phyloP scores from a whole-genome alignment of 306 rosid species.

The Erythrophleum fordii region DNA sequence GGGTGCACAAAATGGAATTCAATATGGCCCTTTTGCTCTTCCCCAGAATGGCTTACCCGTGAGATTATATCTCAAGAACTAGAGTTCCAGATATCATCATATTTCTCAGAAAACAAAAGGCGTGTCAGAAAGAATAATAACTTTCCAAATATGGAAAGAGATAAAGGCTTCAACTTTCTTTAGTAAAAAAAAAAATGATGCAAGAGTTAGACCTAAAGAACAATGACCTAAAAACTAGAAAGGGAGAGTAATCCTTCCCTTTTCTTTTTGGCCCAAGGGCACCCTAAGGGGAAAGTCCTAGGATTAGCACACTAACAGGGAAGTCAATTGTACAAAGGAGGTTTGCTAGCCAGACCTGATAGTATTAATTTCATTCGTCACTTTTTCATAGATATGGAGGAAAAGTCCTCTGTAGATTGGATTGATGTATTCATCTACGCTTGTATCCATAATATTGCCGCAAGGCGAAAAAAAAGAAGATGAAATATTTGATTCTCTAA shows the following conservation, averaged over 20 bases:
- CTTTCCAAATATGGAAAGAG: conserved; percentile 44
- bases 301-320: conserved; percentile 26
- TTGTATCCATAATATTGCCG: conserved; percentile 39
- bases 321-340: conserved; percentile 59
- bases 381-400: conserved; percentile 33
- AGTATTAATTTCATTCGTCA: conserved; percentile 37
- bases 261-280: conserved; percentile 42
- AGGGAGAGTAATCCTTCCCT: conserved; percentile 35
- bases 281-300: conserved; percentile 41
- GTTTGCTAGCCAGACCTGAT: conserved; percentile 35
- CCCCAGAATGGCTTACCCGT: conserved; percentile 95
- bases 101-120: not conserved
- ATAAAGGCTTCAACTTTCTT: conserved; percentile 18
- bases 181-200: not conserved
- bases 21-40: conserved; percentile 97
- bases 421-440: conserved; percentile 38
- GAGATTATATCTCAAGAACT: conserved; percentile 56
- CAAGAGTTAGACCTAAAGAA: conserved; percentile 20
- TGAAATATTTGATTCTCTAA: not conserved
- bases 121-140: not conserved
- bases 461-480: conserved; percentile 33
- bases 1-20: conserved; percentile 83
- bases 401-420: conserved; percentile 46
- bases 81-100: not conserved
- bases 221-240: conserved; percentile 9